Base-by-base conservation (phyloP, 768 basidiomycete species). In the Suillus americanus region DNA sequence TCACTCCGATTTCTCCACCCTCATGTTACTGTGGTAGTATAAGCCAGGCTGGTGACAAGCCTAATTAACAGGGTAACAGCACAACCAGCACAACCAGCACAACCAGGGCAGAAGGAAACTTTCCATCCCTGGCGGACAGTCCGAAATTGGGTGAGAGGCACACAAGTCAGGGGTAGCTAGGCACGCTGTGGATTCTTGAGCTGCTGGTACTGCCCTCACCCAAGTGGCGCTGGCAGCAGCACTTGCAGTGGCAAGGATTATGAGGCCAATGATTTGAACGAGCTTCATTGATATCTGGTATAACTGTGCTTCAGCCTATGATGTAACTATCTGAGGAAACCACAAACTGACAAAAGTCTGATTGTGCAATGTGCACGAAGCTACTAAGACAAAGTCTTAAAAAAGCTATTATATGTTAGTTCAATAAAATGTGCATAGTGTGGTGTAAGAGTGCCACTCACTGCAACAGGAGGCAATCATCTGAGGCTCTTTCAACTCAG, bases 221-320 rank as follows among this genome's bases (percentile, higher is more conserved):
- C 16, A 1, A 41, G 35, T 35, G 35, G 35, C 35, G 10, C 35
- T 9, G 16, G 16, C 14, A 41, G 12, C 16, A 7, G 16, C 14
- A 16, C 40, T 45, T 1, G 77, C 71, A 64, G 82, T 73, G 54
- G 72, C 61, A 57, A 85, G 64, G 69, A 50, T 25, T 1, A 14
- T 8, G 48, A 25, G 13, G 48, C 25, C 25, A 25, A 25, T 3
- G 13, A 50, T 25, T 14, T 13, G 48, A 50, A 50, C 13, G 3
- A 46, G 46, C 23, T 50, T 50, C 25, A 50, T 28, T 28, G 8
- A 25, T 28, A 50, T 50, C 48, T 50, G 8, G 48, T 28, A 50
- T 50, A 13, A 23, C n/a, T 23, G 25, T 50, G 23, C 14, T 5
- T 50, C 25, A 50, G 48, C 14, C 13, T 50, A 13, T 10, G 25